These are phyloP conservation scores for Plantago lanceolata DNA, from an alignment of 305 asterid species.

Conservation along the genomic window DNA sequence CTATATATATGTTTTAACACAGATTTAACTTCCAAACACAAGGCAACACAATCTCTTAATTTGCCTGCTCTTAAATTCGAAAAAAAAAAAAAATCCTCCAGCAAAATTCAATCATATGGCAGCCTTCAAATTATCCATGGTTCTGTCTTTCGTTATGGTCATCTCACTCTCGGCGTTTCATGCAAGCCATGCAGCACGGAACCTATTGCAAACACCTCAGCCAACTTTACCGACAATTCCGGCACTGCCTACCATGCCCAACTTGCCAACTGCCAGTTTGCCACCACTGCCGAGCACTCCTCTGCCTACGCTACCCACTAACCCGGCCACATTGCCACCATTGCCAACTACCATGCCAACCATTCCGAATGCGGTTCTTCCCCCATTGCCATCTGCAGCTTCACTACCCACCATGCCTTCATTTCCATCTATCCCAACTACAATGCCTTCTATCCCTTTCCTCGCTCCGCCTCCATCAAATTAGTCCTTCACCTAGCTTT, in stretches of 20 bases:
- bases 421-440: conserved; percentile 20
- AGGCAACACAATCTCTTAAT: background rate
- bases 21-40: background rate
- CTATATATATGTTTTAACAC: conserved; percentile 14
- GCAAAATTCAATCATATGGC: conserved; percentile 19
- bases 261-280: conserved; percentile 28
- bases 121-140: conserved; percentile 5
- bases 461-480: conserved; percentile 33
- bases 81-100: background rate
- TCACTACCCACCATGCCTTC: conserved; percentile 29
- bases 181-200: conserved; percentile 5
- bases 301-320: background rate
- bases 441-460: conserved; percentile 31
- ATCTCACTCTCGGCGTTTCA: conserved; percentile 7
- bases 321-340: conserved; percentile 19
- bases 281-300: conserved; percentile 33
- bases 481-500: conserved; percentile 10
- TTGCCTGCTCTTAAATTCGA: background rate
- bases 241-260: conserved; percentile 31
- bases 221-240: conserved; percentile 31
- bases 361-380: conserved; percentile 23
- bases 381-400: conserved; percentile 23
- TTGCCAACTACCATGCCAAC: conserved; percentile 27
- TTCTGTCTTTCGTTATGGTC: conserved; percentile 2
- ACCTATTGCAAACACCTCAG: conserved; percentile 26